Base-by-base conservation (phyloP, 768 basidiomycete genomes). In the Agaricus sinodeliciosus region DNA sequence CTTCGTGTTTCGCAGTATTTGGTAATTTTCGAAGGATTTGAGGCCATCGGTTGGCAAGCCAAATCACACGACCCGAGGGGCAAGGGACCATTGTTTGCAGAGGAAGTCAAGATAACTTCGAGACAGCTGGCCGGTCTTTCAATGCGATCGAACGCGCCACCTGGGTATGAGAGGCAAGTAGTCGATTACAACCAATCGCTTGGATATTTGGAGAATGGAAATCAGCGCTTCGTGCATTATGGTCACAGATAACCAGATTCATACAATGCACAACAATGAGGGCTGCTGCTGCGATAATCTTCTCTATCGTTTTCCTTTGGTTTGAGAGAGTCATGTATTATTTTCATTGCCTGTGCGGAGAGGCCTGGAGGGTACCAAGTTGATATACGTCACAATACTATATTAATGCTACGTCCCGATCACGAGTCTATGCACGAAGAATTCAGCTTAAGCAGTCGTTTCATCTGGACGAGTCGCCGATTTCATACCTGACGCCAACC, bases 401-500 rank as follows among this genome's bases (percentile, higher is more conserved):
- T 31, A 2, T 31, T 31, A 31, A 2, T 31, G 31, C 11, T 31
- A 31, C 31, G 11, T 5, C 2, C 8, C 7, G 31, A 22, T 11
- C 6, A 11, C 11, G 11, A 31, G 31, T 31, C 31, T 31, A 8
- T 31, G 31, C 7, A 11, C 7, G 11, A 11, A 8, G 31, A 31
- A 31, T 31, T 31, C 7, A 11, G 31, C 2, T 31, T 5, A 31
- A 31, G 31, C 11, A 31, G 11, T 31, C 9, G 61, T 64, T 42
- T 64, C 63, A 16, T 62, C 58, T 13, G 63, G 62, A 27, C 59
- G 70, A 54, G 60, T 66, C 36, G 77, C 65, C 36, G 78, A 57
- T 61, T 78, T 78, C 34, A 67, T 61, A 1, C 69, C 74, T 48
- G 73, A 73, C 28, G 4, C 71, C 78, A 12, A 59, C 65, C 16